Evolutionary conservation across 192 early-diverging fungal species (phyloP), one percentile per base, ranked within the genome.

Genomic region (Coemansia reversa): DNA sequence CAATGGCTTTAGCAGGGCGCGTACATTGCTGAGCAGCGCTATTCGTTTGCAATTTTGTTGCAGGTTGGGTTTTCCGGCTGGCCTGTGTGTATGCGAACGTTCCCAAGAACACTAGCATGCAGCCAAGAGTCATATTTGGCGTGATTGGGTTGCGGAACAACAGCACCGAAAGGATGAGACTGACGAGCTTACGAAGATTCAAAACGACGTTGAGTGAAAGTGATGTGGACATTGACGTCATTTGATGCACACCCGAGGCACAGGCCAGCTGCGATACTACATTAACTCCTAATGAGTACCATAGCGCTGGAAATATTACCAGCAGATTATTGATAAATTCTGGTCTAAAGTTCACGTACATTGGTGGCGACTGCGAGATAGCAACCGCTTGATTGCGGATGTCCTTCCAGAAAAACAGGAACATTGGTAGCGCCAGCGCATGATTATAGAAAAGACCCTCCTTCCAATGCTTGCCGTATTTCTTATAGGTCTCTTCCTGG

Each of bases 391-490:
- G 89, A 8, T 51, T 55, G 51, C 54, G 23, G 11, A 96, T 86
- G 59, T 92, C 89, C n/a, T 73, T 71, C 61, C 83, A 86, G 54
- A 96, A 88, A 4, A 92, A 29, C 14, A 89, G 45, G 65, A 96
- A 96, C 67, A 90, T 83, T 1, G 94, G 94, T 23, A 96, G 60
- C 0, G 90, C 91, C 25, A 94, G 63, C 20, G 86, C 69, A 64
- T 96, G 94, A 84, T 89, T 84, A 22, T 96, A 96, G 69, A 96
- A 96, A 19, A 96, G 74, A 0, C 91, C 93, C 69, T 96, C 94
- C 18, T 87, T 83, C 94, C 94, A 96, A 52, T 89, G 84, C 27
- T 88, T 85, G 18, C 91, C 90, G 51, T 92, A 94, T 48, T 81
- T 86, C 11, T 74, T 63, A 62, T 94, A 94, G 16, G 91, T 93